Conservation (phyloP, 2,329 filamentous ascomycete species). For the Leptographium lundbergii region DNA sequence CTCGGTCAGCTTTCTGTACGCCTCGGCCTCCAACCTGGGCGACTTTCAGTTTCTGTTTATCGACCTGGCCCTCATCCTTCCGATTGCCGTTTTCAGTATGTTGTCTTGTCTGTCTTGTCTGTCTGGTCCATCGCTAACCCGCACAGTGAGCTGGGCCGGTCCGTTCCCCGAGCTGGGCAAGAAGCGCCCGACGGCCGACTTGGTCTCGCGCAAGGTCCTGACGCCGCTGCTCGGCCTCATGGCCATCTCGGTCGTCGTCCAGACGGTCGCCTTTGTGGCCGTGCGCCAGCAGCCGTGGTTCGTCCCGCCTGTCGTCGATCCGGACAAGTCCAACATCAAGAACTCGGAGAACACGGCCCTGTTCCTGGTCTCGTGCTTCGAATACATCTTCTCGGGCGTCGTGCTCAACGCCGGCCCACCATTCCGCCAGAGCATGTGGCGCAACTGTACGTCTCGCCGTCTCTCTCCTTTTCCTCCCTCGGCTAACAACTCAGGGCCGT, state of each 20-base stretch:
- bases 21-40: slow-evolving; percentile 82
- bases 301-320: slow-evolving; percentile 63
- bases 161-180: slow-evolving; percentile 63
- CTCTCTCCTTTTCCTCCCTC: neutral
- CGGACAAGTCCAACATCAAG: slow-evolving; percentile 68
- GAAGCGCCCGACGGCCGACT: slow-evolving; percentile 81
- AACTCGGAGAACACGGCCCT: slow-evolving; percentile 91
- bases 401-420: slow-evolving; percentile 85
- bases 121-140: neutral
- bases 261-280: slow-evolving; percentile 58
- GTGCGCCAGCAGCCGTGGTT: slow-evolving; percentile 80
- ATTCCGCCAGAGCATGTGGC: slow-evolving; percentile 66
- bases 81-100: slow-evolving; percentile 87
- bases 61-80: slow-evolving; percentile 80
- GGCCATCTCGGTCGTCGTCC: slow-evolving; percentile 62
- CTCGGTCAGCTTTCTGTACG: slow-evolving; percentile 91
- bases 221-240: slow-evolving; percentile 86
- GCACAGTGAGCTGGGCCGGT: slow-evolving; percentile 79
- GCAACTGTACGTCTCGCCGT: slow-evolving; percentile 53
- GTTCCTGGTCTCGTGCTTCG: slow-evolving; percentile 83
- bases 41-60: slow-evolving; percentile 98
- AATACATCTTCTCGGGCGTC: slow-evolving; percentile 84
- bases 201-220: slow-evolving; percentile 86
- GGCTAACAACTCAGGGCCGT: slow-evolving; percentile 49
- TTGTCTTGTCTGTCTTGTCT: slow-evolving; percentile 1